Evolutionary conservation across 2,329 filamentous ascomycete genomes (phyloP).

Genomic region (Elsinoe fawcettii): DNA sequence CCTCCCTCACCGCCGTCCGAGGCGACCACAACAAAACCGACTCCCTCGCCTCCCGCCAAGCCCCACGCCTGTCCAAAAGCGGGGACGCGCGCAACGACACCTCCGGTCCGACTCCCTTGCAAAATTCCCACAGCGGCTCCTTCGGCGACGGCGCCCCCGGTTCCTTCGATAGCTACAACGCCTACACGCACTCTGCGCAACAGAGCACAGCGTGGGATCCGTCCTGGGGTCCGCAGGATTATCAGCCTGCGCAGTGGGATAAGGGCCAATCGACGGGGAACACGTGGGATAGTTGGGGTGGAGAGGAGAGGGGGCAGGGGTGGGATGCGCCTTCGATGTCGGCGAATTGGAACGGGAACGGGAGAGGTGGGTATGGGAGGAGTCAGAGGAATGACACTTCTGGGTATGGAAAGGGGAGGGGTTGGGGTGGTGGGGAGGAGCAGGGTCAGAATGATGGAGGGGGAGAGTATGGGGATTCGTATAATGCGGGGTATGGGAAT

Average conservation of each 20-base stretch:
- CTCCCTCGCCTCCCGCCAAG: neutral
- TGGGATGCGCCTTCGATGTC: neutral
- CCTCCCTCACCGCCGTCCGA: neutral
- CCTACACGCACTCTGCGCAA: neutral
- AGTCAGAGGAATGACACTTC: neutral
- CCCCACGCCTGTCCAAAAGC: neutral
- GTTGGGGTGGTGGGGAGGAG: neutral
- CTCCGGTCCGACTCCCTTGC: neutral
- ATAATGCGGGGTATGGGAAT: neutral
- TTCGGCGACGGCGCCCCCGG: conserved; percentile 1
- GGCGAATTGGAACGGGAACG: neutral
- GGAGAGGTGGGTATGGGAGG: neutral
- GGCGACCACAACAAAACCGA: conserved; percentile 7
- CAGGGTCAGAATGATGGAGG: neutral
- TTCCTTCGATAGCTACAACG: neutral
- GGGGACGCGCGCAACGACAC: conserved; percentile 1
- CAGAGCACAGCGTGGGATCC: neutral
- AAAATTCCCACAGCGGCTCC: neutral
- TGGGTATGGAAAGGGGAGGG: conserved; percentile 5
- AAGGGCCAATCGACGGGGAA: neutral
- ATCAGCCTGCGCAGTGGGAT: neutral
- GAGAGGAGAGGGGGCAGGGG: neutral
- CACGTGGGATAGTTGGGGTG: neutral
- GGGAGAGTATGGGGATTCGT: too few relatives aligned
- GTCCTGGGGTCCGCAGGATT: neutral